A percentile compares a stretch with the other conserved stretches of the same genome.
These are phyloP conservation scores for Dendrobium nobile DNA, from an alignment of 106 monocot species.

Conservation along the genomic window DNA sequence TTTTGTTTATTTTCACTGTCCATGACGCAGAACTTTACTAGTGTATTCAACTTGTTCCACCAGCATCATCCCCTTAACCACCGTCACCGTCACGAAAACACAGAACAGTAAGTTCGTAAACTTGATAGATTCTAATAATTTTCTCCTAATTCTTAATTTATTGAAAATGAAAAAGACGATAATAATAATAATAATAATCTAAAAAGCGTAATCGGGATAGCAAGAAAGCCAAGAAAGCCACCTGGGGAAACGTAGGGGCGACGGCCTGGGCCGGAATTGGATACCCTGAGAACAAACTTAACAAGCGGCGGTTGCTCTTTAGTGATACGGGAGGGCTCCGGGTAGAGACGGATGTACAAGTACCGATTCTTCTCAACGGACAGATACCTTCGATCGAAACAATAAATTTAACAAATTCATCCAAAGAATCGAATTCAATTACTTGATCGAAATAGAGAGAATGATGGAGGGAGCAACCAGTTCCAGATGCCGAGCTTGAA, in stretches of 20 bases:
- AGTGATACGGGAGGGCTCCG: conserved; percentile 53
- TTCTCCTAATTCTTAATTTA: neutral
- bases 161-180: neutral
- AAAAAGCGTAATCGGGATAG: neutral
- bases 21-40: neutral
- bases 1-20: neutral
- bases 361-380: conserved; percentile 78
- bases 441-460: neutral
- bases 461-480: conserved; percentile 34
- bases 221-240: neutral
- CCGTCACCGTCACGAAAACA: neutral
- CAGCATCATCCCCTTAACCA: neutral
- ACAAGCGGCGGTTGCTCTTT: conserved; percentile 82
- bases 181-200: too few relatives aligned
- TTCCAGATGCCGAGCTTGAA: conserved; percentile 93
- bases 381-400: conserved; percentile 3
- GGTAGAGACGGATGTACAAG: conserved; percentile 68
- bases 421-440: neutral
- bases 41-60: neutral
- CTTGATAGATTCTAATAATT: neutral
- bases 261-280: conserved; percentile 48
- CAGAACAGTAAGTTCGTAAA: neutral
- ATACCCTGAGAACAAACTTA: conserved; percentile 67
- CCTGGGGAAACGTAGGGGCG: conserved; percentile 65
- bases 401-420: neutral